These are phyloP conservation scores for Eucalyptus leucophloia DNA, from an alignment of 345 rosid genomes.

Conservation along the genomic window DNA sequence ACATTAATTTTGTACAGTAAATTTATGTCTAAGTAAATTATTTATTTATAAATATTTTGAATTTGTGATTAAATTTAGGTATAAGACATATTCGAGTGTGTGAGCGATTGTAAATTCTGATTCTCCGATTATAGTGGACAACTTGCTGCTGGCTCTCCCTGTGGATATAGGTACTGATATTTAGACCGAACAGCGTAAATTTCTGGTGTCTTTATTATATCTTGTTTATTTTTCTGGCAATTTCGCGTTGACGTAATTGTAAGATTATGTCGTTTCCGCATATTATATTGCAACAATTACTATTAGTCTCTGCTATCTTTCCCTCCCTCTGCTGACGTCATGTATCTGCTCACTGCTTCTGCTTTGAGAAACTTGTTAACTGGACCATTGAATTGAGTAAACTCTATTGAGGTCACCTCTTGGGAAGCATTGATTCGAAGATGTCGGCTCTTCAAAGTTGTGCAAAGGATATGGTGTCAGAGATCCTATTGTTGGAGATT, in stretches of 20 bases:
- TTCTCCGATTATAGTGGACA: fast-evolving
- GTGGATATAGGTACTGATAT: fast-evolving
- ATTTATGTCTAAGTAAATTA: fast-evolving
- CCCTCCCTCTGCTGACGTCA: neutral
- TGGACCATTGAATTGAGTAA: neutral
- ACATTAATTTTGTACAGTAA: fast-evolving
- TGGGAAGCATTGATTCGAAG: neutral
- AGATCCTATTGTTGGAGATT: neutral
- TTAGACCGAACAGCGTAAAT: fast-evolving
- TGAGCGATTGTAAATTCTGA: fast-evolving
- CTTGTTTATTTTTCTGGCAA: fast-evolving
- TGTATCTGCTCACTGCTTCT: neutral
- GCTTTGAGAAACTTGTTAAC: neutral
- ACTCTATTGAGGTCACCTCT: neutral
- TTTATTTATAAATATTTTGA: too few relatives aligned
- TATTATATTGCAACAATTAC: too few relatives aligned
- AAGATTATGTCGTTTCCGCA: fast-evolving
- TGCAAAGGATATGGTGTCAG: neutral
- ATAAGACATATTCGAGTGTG: fast-evolving
- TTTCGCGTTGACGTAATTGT: fast-evolving
- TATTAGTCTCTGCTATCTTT: neutral
- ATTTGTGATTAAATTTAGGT: fast-evolving
- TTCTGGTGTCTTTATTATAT: too few relatives aligned
- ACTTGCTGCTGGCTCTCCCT: fast-evolving
- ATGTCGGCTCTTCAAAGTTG: neutral